Evolutionary conservation across 2,329 filamentous ascomycete genomes (phyloP), one percentile per base, ranked within the genome.

Genomic region (Ascochyta lentis): DNA sequence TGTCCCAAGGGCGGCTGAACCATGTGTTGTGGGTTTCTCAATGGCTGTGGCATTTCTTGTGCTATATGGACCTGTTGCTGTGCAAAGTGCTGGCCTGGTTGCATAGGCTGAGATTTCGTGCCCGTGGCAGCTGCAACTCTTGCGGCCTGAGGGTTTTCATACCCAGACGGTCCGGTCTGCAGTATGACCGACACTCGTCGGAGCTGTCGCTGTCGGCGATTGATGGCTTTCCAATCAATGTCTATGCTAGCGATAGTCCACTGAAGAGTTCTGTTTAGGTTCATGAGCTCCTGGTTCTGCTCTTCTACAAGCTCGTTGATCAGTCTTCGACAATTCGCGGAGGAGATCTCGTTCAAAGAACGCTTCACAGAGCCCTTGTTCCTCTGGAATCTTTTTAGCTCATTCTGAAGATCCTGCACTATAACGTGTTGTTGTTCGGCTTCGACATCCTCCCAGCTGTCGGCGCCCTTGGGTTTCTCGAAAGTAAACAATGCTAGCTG

Each of bases 171-270:
- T 22, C 67, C 68, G 2, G 70, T 70, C 44, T 72, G 61, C 15
- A 75, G 58, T 10, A 75, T 65, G 7, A 75, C 55, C 22, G 66
- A 61, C 4, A 75, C 64, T 35, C 65, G 59, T 22, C 54, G 57
- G 7, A 71, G 59, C 26, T 64, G 48, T 50, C 60, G 59, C 26
- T 63, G 24, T 1, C 23, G 42, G 3, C 57, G 54, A n/a, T 52
- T 58, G 35, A 68, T 39, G 0, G n/a, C 35, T 16, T 57, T 63
- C 61, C 62, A 71, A 23, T 67, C 56, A 16, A 68, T 59, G 2
- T 71, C 54, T 5, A 74, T 56, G n/a, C 62, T 65, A 2, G 65
- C 71, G 29, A 75, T 68, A 2, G 39, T 64, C 57, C 66, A 75
- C 16, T 70, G 58, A 3, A 71, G 47, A 10, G 55, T 63, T 4